Percentiles rank a stretch among this genome's conserved stretches.
Conservation (phyloP, 371 early-diverging fungal genomes). For the Mortierella sp. region DNA sequence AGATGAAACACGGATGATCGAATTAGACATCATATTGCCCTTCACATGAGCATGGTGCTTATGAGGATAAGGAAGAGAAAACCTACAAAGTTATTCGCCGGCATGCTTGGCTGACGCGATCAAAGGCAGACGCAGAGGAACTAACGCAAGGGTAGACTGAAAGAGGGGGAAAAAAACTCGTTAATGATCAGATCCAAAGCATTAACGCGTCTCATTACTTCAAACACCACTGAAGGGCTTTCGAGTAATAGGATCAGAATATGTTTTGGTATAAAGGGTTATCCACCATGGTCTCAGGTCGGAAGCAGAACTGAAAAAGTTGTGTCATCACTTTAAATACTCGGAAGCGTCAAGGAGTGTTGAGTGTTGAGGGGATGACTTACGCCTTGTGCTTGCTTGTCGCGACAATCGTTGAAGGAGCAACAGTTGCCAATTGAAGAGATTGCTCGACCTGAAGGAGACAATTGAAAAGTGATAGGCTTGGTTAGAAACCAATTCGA, state of each 20-base stretch:
- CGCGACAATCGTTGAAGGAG: neutral
- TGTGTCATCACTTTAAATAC: constrained; percentile 52
- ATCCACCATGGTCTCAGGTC: constrained; percentile 59
- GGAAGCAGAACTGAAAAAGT: constrained; percentile 60
- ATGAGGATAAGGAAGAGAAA: neutral
- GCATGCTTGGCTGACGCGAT: neutral
- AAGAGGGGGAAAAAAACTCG: neutral
- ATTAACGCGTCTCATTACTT: neutral
- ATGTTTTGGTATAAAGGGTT: constrained; percentile 49
- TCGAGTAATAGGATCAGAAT: constrained; percentile 38
- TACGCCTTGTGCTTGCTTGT: neutral
- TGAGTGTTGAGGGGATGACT: neutral
- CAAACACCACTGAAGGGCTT: neutral
- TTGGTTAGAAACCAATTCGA: neutral
- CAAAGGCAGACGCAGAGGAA: neutral
- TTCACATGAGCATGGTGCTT: neutral
- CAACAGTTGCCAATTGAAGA: neutral
- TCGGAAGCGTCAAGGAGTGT: neutral
- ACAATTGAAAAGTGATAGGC: neutral
- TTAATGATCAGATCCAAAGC: constrained; percentile 19
- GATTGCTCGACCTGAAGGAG: neutral
- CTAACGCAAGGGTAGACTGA: neutral
- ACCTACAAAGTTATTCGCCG: constrained; percentile 8
- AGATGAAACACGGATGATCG: constrained; percentile 62
- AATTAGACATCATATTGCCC: constrained; percentile 57